Evolutionary conservation across 129 eudicot species (phyloP), one percentile per base, ranked within the genome.

Genomic region (Helianthus tuberosus): DNA sequence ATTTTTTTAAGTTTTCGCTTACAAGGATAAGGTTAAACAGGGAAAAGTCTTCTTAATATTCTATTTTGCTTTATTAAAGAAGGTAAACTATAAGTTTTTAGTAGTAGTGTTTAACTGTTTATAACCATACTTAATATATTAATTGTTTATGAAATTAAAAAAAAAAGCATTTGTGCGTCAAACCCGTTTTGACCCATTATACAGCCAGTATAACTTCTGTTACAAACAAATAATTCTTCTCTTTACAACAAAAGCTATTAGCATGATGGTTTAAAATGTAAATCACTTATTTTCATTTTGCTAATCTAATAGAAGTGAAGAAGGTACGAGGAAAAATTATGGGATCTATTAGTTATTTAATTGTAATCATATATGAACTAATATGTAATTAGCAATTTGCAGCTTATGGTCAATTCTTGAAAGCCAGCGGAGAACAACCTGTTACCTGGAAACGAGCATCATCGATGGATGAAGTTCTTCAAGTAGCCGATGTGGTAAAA

Each of bases 361-460:
- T 25, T 49, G 46, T 27, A 68, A 61, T 61, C 3, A 52, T n/a
- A 17, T 50, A 64, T 66, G 36, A 55, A 41, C 51, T 29, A 55
- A 76, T 32, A 54, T 64, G 67, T 54, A 72, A 61, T 5, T 32
- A 47, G 17, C 72, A 29, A 75, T 48, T 58, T 85, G 84, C 96
- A 88, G 99, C 99, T 79, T 94, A 94, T 78, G 97, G 97, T 67
- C 96, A 94, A 75, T 94, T 94, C 82, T 72, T 94, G 80, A 91
- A 94, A 89, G 96, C 99, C 79, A 94, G 78, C 35, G 99, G 99
- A 15, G 99, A 94, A 71, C 85, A 83, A 59, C 96, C 96, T 64
- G 99, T 94, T 27, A 89, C 97, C 23, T 94, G 99, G 99, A 91
- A 82, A 79, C 85, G 99, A 78, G 99, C 99, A 17, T 84, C 96